Evolutionary conservation across 768 basidiomycete genomes (phyloP).

Genomic region (Auricularia sp.): DNA sequence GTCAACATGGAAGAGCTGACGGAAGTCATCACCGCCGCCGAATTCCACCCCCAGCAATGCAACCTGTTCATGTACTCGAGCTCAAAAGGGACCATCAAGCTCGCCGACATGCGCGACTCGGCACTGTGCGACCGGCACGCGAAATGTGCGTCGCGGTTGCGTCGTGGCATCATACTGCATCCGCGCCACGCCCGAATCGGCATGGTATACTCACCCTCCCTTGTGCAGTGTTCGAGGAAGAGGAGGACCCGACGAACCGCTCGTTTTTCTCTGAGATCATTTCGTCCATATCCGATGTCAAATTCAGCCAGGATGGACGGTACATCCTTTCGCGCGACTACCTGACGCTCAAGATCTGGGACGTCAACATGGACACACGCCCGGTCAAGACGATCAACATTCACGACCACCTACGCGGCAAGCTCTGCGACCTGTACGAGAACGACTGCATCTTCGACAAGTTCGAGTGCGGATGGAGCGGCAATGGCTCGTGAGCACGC

Average conservation of each 20-base stretch:
- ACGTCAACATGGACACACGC: constrained; percentile 95
- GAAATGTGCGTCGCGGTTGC: constrained; percentile 58
- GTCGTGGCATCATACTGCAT: constrained; percentile 2
- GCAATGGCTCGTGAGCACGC: constrained; percentile 67
- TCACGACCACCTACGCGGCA: constrained; percentile 94
- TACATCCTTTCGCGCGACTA: constrained; percentile 97
- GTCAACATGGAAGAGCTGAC: constrained; percentile 99
- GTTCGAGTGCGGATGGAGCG: constrained; percentile 97
- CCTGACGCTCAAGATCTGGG: constrained; percentile 97
- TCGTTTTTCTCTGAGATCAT: constrained; percentile 99
- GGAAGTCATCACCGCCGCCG: constrained; percentile 99
- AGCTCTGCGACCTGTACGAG: constrained; percentile 97
- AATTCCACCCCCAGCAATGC: constrained; percentile 96
- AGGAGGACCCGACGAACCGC: constrained; percentile 92
- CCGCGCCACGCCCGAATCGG: constrained; percentile 3
- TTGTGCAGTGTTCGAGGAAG: constrained; percentile 86
- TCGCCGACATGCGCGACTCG: constrained; percentile 98
- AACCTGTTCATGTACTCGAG: constrained; percentile 99
- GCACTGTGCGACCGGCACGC: constrained; percentile 93
- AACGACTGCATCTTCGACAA: constrained; percentile 99
- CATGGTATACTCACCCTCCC: background rate
- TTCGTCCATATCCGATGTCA: constrained; percentile 98
- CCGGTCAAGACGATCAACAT: constrained; percentile 97
- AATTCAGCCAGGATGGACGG: constrained; percentile 94
- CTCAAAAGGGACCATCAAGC: constrained; percentile 98